Evolutionary conservation across 177 flowering plant genomes (phyloP).

Genomic region (Vitis hybrid): DNA sequence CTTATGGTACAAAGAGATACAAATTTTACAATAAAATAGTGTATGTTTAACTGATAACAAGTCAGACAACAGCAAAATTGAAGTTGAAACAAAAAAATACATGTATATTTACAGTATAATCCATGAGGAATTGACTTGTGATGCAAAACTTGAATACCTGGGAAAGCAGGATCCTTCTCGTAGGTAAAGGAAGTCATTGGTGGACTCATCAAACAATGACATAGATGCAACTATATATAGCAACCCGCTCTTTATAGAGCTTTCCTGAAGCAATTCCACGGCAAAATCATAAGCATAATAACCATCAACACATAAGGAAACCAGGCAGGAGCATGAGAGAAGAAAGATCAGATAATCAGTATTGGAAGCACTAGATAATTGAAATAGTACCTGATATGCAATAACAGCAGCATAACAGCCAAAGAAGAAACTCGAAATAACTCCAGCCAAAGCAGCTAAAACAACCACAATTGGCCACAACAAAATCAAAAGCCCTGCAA

Average conservation of each 20-base stretch:
- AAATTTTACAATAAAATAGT: neutral
- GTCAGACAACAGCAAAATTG: no score
- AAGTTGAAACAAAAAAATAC: no score
- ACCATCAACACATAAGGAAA: neutral
- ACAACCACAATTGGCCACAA: constrained; percentile 42
- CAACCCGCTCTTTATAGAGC: constrained; percentile 39
- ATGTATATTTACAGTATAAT: neutral
- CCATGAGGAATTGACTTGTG: neutral
- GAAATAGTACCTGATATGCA: constrained; percentile 36
- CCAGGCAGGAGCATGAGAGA: neutral
- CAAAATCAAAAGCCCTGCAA: constrained; percentile 42
- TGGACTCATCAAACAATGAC: constrained; percentile 42
- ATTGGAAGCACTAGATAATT: neutral
- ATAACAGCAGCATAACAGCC: constrained; percentile 41
- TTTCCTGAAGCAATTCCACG: constrained; percentile 20
- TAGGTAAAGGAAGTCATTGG: constrained; percentile 44
- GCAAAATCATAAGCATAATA: neutral
- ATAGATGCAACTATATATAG: constrained; percentile 29
- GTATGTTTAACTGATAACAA: no score
- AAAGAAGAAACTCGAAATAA: constrained; percentile 28
- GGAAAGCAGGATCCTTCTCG: constrained; percentile 51
- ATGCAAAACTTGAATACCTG: constrained; percentile 25
- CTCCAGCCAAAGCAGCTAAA: constrained; percentile 25
- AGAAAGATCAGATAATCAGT: neutral
- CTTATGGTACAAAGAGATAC: constrained; percentile 1